Percentiles rank a stretch among this genome's conserved stretches.
Evolutionary conservation across 2,329 filamentous ascomycete species (phyloP).

Genomic region (Penicillium freii): DNA sequence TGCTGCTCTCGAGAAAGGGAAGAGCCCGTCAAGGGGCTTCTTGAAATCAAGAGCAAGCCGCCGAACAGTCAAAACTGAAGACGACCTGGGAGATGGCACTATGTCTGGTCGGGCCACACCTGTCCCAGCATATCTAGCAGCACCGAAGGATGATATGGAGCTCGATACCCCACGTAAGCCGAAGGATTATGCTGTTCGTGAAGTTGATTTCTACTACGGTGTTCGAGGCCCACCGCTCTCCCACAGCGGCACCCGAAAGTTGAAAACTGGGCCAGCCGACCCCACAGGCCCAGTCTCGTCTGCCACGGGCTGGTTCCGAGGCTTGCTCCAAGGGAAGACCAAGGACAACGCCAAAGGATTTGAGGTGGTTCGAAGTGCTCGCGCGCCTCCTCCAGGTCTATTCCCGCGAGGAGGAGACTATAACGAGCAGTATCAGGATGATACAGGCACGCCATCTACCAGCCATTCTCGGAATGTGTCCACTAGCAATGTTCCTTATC

Average conservation of each 20-base stretch:
- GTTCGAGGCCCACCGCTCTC: constrained; percentile 85
- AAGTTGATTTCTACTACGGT: constrained; percentile 96
- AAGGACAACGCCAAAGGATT: constrained; percentile 97
- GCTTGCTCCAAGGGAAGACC: constrained; percentile 74
- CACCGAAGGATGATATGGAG: constrained; percentile 55
- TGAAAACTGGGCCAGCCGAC: constrained; percentile 92
- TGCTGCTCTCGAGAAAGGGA: constrained; percentile 47
- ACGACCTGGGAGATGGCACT: constrained; percentile 39
- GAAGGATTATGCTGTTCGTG: constrained; percentile 86
- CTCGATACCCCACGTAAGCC: constrained; percentile 50
- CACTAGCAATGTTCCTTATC: constrained; percentile 25
- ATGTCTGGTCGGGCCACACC: constrained; percentile 49
- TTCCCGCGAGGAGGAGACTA: constrained; percentile 56
- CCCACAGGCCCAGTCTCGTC: constrained; percentile 88
- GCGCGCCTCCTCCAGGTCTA: constrained; percentile 76
- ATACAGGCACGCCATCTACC: constrained; percentile 37
- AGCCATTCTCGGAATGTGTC: constrained; percentile 28
- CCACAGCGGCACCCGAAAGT: constrained; percentile 73
- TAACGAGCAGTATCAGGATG: constrained; percentile 63
- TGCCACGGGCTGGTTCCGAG: constrained; percentile 84
- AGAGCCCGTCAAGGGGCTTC: constrained; percentile 44
- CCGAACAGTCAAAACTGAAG: constrained; percentile 35
- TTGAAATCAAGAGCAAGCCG: constrained; percentile 30
- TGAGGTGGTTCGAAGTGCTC: constrained; percentile 86
- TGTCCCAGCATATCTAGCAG: constrained; percentile 54